Conservation (phyloP, 2,329 filamentous ascomycete species). For the Achaetomium macrosporum region DNA sequence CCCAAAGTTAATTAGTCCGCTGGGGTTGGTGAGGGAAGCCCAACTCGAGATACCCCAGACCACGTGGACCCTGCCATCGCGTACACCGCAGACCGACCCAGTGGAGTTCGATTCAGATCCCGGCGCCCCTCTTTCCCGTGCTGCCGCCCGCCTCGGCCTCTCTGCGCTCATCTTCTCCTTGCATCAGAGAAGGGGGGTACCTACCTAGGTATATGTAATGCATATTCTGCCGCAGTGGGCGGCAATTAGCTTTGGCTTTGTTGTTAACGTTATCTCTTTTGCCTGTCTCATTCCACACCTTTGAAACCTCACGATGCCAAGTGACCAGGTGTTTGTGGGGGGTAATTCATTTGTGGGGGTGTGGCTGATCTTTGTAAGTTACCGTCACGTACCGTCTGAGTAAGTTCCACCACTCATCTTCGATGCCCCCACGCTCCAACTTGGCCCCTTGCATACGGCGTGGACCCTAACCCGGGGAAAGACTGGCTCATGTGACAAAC, state of each 20-base stretch:
- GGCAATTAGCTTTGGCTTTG: background rate
- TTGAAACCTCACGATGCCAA: no score
- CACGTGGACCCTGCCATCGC: slow-evolving; percentile 17
- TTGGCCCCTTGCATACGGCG: background rate
- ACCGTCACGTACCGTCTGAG: background rate
- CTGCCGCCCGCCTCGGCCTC: background rate
- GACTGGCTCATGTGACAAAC: background rate
- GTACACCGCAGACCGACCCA: slow-evolving; percentile 15
- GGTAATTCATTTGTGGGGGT: background rate
- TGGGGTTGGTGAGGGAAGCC: background rate
- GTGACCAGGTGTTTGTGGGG: no score
- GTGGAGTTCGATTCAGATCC: slow-evolving; percentile 5
- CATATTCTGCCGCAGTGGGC: background rate
- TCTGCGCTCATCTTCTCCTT: background rate
- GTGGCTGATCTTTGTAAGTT: background rate
- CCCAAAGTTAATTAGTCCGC: slow-evolving; percentile 6
- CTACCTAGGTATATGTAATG: background rate
- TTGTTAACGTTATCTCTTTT: background rate
- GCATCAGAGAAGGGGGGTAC: background rate
- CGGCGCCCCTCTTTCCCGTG: background rate
- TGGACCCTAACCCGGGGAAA: slow-evolving; percentile 5
- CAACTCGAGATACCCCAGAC: slow-evolving; percentile 2
- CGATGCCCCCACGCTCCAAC: slow-evolving; percentile 3
- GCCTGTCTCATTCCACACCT: no score
- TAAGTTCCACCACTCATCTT: background rate